These are phyloP conservation scores for Scenedesmus sp. DNA, from an alignment of 163 green algal genomes.

Conservation along the genomic window DNA sequence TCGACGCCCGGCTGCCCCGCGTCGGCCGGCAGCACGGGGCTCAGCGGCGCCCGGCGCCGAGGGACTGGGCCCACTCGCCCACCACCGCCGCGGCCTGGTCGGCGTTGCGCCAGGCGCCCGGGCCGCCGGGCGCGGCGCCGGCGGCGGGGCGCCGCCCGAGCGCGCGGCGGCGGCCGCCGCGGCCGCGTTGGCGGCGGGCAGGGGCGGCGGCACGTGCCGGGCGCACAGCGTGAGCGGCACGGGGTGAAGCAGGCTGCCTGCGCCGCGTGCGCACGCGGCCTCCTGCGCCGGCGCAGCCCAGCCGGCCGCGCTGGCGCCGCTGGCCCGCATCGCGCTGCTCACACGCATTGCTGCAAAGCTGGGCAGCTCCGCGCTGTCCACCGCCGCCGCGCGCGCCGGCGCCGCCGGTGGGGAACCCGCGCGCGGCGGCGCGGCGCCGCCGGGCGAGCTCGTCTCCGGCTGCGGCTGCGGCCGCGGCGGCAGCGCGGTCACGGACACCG, in stretches of 20 bases:
- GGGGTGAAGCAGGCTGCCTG: too few species aligned
- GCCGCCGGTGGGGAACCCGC: too few species aligned
- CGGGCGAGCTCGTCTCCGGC: background rate
- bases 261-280: too few species aligned
- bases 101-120: background rate
- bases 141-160: too few species aligned
- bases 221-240: too few species aligned
- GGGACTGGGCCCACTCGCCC: background rate
- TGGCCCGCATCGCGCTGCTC: too few species aligned
- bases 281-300: background rate
- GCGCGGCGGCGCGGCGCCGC: background rate
- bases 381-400: background rate
- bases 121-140: background rate
- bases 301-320: too few species aligned
- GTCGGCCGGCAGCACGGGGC: background rate
- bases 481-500: constrained; percentile 13
- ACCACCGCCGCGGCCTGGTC: background rate
- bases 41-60: background rate
- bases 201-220: too few species aligned
- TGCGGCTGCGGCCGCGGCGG: background rate
- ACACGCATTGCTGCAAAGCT: background rate
- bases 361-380: background rate
- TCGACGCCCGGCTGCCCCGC: background rate
- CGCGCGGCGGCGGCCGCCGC: background rate
- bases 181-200: background rate